These are phyloP conservation scores for Hypericum perforatum DNA, from an alignment of 345 rosid genomes.

Conservation along the genomic window DNA sequence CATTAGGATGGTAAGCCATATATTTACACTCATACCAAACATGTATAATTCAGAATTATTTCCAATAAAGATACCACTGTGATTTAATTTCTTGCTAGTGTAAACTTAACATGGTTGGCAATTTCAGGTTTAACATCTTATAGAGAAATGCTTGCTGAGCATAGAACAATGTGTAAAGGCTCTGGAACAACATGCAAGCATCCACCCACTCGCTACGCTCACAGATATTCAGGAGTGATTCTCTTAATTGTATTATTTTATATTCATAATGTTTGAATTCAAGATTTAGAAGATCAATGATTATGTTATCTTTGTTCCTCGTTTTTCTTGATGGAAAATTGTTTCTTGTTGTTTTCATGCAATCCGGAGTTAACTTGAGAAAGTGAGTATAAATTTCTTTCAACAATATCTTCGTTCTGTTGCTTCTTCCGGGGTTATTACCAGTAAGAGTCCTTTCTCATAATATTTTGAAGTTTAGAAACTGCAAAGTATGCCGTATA, in stretches of 20 bases:
- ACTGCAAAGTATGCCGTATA: too few species aligned
- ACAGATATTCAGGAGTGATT: constrained; percentile 28
- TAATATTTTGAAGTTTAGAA: too few species aligned
- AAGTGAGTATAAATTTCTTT: constrained; percentile 64
- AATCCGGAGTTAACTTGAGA: constrained; percentile 73
- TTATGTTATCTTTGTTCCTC: neutral
- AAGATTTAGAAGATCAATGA: neutral
- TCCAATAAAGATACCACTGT: too few species aligned
- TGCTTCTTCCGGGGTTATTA: constrained; percentile 24
- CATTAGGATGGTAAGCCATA: constrained; percentile 51
- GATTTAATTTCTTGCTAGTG: too few species aligned
- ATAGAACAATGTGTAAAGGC: constrained; percentile 65
- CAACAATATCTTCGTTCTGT: constrained; percentile 31
- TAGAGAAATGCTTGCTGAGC: constrained; percentile 76
- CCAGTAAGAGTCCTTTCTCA: constrained; percentile 21
- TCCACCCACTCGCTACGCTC: constrained; percentile 56
- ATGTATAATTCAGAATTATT: too few species aligned
- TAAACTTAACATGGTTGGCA: neutral
- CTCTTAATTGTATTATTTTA: neutral
- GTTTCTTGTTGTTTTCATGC: constrained; percentile 10
- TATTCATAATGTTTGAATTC: too few species aligned
- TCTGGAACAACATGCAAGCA: constrained; percentile 44
- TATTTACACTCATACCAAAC: too few species aligned
- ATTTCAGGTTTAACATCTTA: constrained; percentile 66
- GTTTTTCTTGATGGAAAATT: neutral